Conservation (phyloP, 495 filamentous ascomycete species). For the Ramalina peruviana region DNA sequence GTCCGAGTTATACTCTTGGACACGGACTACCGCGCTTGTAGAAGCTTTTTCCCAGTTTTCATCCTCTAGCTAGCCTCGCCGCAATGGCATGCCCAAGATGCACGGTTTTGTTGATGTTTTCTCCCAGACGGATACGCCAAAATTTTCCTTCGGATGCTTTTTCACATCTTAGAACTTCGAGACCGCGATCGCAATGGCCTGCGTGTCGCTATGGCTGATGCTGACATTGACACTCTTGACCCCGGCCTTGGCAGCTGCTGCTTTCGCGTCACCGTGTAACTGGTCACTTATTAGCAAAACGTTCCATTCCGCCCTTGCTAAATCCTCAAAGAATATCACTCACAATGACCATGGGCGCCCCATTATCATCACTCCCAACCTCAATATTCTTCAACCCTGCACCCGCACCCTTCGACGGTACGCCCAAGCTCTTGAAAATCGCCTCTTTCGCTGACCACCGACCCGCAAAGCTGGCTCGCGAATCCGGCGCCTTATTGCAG, state of each 20-base stretch:
- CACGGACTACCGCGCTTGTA: too few relatives aligned
- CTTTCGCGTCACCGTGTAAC: constrained; percentile 74
- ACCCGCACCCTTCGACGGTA: constrained; percentile 74
- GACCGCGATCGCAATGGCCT: constrained; percentile 86
- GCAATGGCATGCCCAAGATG: too few relatives aligned
- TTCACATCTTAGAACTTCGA: constrained; percentile 40
- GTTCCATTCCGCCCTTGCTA: too few relatives aligned
- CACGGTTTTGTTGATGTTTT: too few relatives aligned
- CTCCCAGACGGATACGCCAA: too few relatives aligned
- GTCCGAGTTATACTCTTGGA: too few relatives aligned
- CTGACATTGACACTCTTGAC: constrained; percentile 80
- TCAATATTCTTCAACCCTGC: constrained; percentile 91
- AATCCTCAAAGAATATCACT: too few relatives aligned
- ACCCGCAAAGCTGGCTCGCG: constrained; percentile 79
- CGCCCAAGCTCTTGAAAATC: constrained; percentile 93
- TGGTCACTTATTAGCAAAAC: constrained; percentile 26
- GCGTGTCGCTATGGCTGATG: constrained; percentile 84
- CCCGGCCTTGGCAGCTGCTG: constrained; percentile 67
- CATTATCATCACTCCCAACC: constrained; percentile 64
- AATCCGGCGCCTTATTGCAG: constrained; percentile 61
- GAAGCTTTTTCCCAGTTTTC: too few relatives aligned
- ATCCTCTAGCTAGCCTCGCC: too few relatives aligned
- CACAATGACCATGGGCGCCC: constrained; percentile 75
- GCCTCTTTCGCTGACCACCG: constrained; percentile 97
- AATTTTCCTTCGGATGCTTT: too few relatives aligned